Evolutionary conservation across 2,329 filamentous ascomycete species (phyloP).

Genomic region (Pseudogymnoascus sp.): DNA sequence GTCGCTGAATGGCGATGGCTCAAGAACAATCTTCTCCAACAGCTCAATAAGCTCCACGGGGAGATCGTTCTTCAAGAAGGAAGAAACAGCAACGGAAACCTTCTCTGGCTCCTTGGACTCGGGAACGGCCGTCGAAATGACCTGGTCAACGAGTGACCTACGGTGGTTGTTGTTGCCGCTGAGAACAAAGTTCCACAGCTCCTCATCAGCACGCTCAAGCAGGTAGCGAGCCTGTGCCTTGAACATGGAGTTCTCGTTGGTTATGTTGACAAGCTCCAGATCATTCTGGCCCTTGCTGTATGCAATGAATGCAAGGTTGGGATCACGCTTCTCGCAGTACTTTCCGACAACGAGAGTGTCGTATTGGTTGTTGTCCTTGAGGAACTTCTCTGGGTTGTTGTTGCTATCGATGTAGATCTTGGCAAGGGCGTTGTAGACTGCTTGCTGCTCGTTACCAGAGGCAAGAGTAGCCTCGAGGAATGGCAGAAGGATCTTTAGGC

Average conservation of each 20-base stretch:
- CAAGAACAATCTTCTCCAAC: slow-evolving; percentile 97
- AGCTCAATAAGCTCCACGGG: slow-evolving; percentile 93
- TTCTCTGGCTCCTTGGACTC: slow-evolving; percentile 89
- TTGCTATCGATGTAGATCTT: slow-evolving; percentile 99
- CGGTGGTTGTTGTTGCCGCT: slow-evolving; percentile 94
- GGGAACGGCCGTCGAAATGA: slow-evolving; percentile 89
- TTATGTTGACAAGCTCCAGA: slow-evolving; percentile 91
- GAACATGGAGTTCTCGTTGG: slow-evolving; percentile 99
- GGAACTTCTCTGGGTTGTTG: slow-evolving; percentile 94
- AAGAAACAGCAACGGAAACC: slow-evolving; percentile 87
- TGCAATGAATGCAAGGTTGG: slow-evolving; percentile 88
- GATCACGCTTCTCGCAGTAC: slow-evolving; percentile 98
- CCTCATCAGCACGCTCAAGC: slow-evolving; percentile 76
- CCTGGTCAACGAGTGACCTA: slow-evolving; percentile 88
- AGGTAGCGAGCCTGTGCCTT: slow-evolving; percentile 94
- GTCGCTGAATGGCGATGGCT: slow-evolving; percentile 97
- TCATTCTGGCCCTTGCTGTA: slow-evolving; percentile 98
- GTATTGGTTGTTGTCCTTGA: slow-evolving; percentile 96
- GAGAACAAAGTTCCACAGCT: slow-evolving; percentile 92
- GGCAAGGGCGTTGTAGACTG: slow-evolving; percentile 91
- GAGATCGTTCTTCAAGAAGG: slow-evolving; percentile 84
- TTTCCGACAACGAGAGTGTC: slow-evolving; percentile 88
- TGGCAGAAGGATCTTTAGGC: slow-evolving; percentile 86
- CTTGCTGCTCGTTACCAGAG: slow-evolving; percentile 88
- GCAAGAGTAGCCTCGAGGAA: slow-evolving; percentile 92